Percentiles rank a stretch among this genome's conserved stretches.
phyloP scores from a whole-genome alignment of 139 green algal species.

The Auxenochlorella protothecoides region DNA sequence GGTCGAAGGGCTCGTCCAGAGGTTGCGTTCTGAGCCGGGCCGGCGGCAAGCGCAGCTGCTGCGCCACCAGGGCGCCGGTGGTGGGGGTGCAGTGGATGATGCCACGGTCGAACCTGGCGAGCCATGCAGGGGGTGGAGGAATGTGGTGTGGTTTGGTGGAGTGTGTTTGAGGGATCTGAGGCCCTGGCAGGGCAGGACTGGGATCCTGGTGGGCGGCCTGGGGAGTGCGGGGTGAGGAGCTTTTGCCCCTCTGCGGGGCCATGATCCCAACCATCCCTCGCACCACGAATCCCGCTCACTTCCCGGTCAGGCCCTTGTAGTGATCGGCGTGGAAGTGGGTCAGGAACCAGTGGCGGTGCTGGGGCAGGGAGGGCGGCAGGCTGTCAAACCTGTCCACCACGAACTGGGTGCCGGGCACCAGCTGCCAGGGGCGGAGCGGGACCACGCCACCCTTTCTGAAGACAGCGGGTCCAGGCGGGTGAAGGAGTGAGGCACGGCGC shows the following conservation, averaged over 20 bases:
- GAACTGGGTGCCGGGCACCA: conserved; percentile 49
- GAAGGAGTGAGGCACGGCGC: no score
- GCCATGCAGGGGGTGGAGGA: neutral
- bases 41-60: conserved; percentile 39
- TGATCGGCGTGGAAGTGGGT: conserved; percentile 86
- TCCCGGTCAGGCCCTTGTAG: conserved; percentile 43
- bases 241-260: no score
- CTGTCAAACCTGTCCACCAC: conserved; percentile 64
- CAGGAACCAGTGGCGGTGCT: conserved; percentile 57
- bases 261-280: no score
- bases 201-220: no score
- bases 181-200: no score
- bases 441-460: conserved; percentile 9
- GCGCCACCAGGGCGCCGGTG: conserved; percentile 52
- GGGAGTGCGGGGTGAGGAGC: no score
- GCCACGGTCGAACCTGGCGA: conserved; percentile 28
- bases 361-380: conserved; percentile 6
- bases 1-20: conserved; percentile 24
- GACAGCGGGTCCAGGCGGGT: neutral
- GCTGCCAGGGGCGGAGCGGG: conserved; percentile 32
- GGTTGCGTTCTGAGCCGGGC: neutral
- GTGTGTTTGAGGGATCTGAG: no score
- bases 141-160: no score
- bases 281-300: neutral
- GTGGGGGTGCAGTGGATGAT: conserved; percentile 59